phyloP scores from a whole-genome alignment of 202 grass and related monocot species.

The Saccharum hybrid region DNA sequence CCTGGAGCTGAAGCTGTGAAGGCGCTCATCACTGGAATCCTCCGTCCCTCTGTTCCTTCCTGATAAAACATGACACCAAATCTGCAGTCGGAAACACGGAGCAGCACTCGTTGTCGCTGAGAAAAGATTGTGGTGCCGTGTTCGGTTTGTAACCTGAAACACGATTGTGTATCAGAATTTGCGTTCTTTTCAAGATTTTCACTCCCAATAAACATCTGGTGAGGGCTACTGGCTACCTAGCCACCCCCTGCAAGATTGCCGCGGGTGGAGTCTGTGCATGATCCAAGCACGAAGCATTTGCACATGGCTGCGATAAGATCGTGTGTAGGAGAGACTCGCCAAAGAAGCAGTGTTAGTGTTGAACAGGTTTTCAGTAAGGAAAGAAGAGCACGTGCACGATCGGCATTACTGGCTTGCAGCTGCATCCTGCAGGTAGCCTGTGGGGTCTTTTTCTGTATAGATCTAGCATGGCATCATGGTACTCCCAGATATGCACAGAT shows the following conservation, averaged over 20 bases:
- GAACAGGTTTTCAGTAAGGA: constrained; percentile 13
- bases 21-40: constrained; percentile 6
- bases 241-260: constrained; percentile 2
- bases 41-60: neutral
- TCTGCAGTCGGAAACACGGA: neutral
- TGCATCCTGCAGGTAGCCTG: constrained; percentile 24
- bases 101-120: neutral
- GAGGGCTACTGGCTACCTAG: neutral
- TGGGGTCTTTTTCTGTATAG: constrained; percentile 22
- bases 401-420: constrained; percentile 2
- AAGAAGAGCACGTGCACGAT: constrained; percentile 44
- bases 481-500: too few relatives aligned
- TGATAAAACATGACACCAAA: constrained; percentile 15
- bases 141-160: constrained; percentile 47
- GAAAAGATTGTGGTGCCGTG: constrained; percentile 15
- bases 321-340: constrained; percentile 40
- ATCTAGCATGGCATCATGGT: constrained; percentile 16
- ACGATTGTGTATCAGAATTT: constrained; percentile 39
- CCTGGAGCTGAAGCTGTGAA: constrained; percentile 82
- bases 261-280: constrained; percentile 10
- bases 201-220: constrained; percentile 41
- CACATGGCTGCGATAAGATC: constrained; percentile 18
- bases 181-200: constrained; percentile 36
- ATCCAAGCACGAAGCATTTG: constrained; percentile 31
- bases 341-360: constrained; percentile 34